Evolutionary conservation across 139 green algal species (phyloP).

Genomic region (Coelastrella sp.): DNA sequence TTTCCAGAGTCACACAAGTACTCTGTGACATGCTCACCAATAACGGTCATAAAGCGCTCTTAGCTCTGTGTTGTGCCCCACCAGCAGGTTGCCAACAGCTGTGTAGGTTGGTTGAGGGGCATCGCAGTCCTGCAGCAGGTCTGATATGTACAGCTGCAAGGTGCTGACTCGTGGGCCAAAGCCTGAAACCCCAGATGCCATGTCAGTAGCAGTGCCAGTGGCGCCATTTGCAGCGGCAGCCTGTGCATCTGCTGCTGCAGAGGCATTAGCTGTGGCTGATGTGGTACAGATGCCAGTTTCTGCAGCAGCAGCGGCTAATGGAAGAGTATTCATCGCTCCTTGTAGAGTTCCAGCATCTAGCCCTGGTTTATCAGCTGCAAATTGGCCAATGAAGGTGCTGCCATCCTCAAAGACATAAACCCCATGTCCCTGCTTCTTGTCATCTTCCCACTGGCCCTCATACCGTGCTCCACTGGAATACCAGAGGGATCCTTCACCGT

Average conservation of each 20-base stretch:
- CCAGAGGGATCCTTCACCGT: conserved; percentile 70
- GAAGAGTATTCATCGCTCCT: conserved; percentile 13
- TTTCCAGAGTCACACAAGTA: neutral
- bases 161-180: neutral
- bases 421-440: conserved; percentile 54
- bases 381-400: conserved; percentile 61
- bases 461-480: conserved; percentile 73
- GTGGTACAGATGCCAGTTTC: neutral
- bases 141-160: conserved; percentile 59
- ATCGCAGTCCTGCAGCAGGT: conserved; percentile 61
- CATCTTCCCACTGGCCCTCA: conserved; percentile 58
- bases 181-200: neutral
- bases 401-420: conserved; percentile 65
- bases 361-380: conserved; percentile 66
- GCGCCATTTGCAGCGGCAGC: neutral
- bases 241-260: neutral
- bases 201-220: neutral
- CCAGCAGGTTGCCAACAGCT: conserved; percentile 63
- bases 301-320: neutral
- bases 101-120: conserved; percentile 36
- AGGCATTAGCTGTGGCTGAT: neutral
- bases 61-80: conserved; percentile 74
- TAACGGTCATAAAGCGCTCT: conserved; percentile 75
- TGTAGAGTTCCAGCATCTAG: conserved; percentile 51
- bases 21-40: conserved; percentile 45